Base-by-base conservation (phyloP, 768 basidiomycete species). In the Gloeostereum incarnatum region DNA sequence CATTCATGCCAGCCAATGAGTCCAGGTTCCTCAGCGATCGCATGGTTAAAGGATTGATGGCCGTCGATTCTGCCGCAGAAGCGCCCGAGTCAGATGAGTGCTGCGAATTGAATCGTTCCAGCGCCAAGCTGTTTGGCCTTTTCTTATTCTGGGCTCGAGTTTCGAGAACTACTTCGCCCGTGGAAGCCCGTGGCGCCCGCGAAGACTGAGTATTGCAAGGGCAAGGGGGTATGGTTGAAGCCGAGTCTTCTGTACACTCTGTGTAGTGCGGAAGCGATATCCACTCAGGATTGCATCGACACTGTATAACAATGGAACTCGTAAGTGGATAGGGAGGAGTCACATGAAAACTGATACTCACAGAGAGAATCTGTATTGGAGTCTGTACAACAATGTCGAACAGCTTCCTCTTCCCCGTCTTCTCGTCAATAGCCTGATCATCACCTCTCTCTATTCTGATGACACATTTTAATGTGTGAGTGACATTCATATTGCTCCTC, bases 321-420 rank as follows among this genome's bases (percentile, higher is more conserved):
- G 24, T 31, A 21, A 38, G 36, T 17, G 11, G 21, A 20, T 41
- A 36, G 33, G 8, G 18, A 2, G 6, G 22, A 20, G 7, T 23
- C 17, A 16, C 19, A 3, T 0, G 19, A 20, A 20, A 36, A 39
- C 29, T 29, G 24, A 35, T 35, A 64, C 83, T 63, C 44, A 89
- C 87, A 13, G 92, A 92, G 37, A 96, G 74, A 35, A 97, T 78
- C 39, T 87, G 81, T 25, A 96, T 70, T 0, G 91, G 90, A 0
- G 78, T 79, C 54, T 90, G 82, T 42, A 93, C 74, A 20, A 85
- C 75, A 47, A 93, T 87, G 54, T 92, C 92, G 55, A 83, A 90
- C 50, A 87, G 56, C 60, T 88, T 94, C 46, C 76, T 70, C 58
- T 73, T 82, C 24, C 84, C 83, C 24, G 68, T 65, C 54, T 79